Percentiles rank a stretch among this genome's conserved stretches.
These are phyloP conservation scores for Fusarium goolgardi DNA, from an alignment of 2,329 filamentous ascomycete genomes.

Conservation along the genomic window DNA sequence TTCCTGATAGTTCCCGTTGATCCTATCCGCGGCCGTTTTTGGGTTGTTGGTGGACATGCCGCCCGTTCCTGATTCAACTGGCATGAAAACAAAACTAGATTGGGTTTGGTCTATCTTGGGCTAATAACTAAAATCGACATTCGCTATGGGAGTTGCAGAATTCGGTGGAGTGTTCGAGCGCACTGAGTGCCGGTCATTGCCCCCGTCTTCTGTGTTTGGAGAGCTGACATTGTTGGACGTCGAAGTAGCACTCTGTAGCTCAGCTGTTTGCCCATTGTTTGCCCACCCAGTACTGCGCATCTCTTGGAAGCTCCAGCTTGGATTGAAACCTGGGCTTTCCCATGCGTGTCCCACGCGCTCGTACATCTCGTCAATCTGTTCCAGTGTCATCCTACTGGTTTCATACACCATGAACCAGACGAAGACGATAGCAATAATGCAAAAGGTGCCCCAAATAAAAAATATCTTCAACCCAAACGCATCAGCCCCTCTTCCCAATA, in stretches of 20 bases:
- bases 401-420: conserved; percentile 81
- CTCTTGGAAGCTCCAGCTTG: conserved; percentile 76
- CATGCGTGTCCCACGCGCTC: conserved; percentile 76
- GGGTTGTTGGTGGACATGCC: background rate
- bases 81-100: background rate
- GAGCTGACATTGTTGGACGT: conserved; percentile 43
- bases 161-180: conserved; percentile 55
- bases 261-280: conserved; percentile 59
- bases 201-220: conserved; percentile 22
- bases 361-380: conserved; percentile 84
- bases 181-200: background rate
- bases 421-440: conserved; percentile 76
- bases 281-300: conserved; percentile 70
- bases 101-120: background rate
- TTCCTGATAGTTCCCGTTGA: background rate
- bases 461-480: conserved; percentile 79
- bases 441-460: conserved; percentile 84
- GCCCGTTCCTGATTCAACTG: background rate
- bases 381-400: conserved; percentile 79
- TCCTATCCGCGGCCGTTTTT: background rate
- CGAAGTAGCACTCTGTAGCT: conserved; percentile 40
- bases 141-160: conserved; percentile 67
- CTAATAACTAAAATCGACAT: conserved; percentile 72
- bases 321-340: conserved; percentile 74
- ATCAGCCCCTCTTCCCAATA: conserved; percentile 73